Percentiles rank a stretch among this genome's conserved stretches.
These are phyloP conservation scores for Coffea canephora DNA, from an alignment of 257 asterid genomes.

Conservation along the genomic window DNA sequence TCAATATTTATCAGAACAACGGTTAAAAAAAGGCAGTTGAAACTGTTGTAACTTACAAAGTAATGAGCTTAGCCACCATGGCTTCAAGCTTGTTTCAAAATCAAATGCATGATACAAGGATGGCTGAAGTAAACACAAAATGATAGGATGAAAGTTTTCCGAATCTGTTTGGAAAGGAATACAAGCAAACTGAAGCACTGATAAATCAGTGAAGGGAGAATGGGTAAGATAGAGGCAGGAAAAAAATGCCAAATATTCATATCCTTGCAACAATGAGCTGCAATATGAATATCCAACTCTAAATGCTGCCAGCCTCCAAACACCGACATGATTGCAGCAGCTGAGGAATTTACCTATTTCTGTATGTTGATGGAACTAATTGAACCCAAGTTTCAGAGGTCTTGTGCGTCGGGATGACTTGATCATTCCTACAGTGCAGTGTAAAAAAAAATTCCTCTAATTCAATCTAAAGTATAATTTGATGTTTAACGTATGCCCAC, in stretches of 20 bases:
- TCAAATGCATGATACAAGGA: neutral
- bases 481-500: neutral
- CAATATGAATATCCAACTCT: no score
- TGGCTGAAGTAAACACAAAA: neutral
- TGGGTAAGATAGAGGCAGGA: neutral
- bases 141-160: neutral
- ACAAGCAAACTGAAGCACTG: neutral
- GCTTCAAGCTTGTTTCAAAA: neutral
- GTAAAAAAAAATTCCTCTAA: neutral
- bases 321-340: no score
- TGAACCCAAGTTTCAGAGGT: no score
- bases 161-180: neutral
- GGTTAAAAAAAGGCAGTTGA: neutral
- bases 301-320: no score
- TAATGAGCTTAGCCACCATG: neutral
- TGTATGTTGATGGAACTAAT: no score
- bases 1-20: neutral
- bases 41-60: neutral
- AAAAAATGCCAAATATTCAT: neutral
- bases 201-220: neutral
- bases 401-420: no score
- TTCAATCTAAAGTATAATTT: neutral
- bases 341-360: no score
- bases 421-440: no score
- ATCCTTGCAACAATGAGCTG: neutral